Evolutionary conservation across 192 early-diverging fungal genomes (phyloP).

Genomic region (Entomortierella lignicola): DNA sequence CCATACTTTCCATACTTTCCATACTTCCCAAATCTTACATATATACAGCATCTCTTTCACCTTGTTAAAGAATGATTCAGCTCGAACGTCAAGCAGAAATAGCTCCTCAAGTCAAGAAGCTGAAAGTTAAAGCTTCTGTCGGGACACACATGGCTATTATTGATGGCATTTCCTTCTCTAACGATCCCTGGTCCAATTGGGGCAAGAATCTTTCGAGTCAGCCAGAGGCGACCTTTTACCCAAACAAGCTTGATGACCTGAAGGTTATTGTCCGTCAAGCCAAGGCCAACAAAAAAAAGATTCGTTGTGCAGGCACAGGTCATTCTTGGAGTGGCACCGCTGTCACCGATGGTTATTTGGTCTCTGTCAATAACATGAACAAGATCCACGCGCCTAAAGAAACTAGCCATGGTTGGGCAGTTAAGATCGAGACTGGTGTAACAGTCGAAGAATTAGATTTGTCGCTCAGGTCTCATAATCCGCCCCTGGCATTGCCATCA

Average conservation of each 20-base stretch:
- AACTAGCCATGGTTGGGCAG: slow-evolving; percentile 27
- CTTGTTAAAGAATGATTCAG: neutral
- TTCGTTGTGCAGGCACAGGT: slow-evolving; percentile 49
- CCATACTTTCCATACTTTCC: too few species aligned
- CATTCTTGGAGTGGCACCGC: slow-evolving; percentile 29
- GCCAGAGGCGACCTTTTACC: slow-evolving; percentile 45
- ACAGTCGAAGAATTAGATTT: slow-evolving; percentile 34
- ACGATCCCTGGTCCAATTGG: slow-evolving; percentile 41
- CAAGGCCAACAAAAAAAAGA: slow-evolving; percentile 27
- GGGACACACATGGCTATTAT: slow-evolving; percentile 12
- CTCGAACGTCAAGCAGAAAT: neutral
- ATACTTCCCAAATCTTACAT: too few species aligned
- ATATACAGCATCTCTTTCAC: too few species aligned
- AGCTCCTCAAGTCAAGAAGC: neutral
- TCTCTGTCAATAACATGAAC: slow-evolving; percentile 31
- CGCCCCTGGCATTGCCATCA: slow-evolving; percentile 45
- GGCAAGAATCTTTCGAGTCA: slow-evolving; percentile 20
- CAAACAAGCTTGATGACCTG: slow-evolving; percentile 38
- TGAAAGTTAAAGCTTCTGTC: neutral
- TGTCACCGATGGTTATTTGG: slow-evolving; percentile 43
- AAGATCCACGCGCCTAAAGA: slow-evolving; percentile 29
- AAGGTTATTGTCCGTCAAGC: slow-evolving; percentile 41
- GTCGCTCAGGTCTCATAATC: slow-evolving; percentile 23
- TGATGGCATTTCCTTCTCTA: slow-evolving; percentile 20
- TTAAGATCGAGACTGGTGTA: slow-evolving; percentile 53